These are phyloP conservation scores for Jaapia argillacea DNA, from an alignment of 768 basidiomycete genomes.

Conservation along the genomic window DNA sequence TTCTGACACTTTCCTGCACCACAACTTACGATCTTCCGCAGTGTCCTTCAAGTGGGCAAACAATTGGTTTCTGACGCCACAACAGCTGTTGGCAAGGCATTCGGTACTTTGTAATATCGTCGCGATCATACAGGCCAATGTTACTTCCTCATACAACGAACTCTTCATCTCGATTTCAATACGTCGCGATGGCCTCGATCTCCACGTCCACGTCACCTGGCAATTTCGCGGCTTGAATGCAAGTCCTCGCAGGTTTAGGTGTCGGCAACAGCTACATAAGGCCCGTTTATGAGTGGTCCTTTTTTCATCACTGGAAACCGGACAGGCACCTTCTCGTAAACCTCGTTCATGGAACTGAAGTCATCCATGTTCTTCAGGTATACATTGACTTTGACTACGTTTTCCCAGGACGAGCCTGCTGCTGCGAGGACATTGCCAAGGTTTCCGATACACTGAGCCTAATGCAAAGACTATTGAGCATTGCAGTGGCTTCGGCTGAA, in stretches of 20 bases:
- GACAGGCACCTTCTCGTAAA: slow-evolving; percentile 40
- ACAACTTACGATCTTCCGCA: slow-evolving; percentile 9
- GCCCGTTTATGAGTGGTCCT: too few relatives aligned
- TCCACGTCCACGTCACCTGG: slow-evolving; percentile 66
- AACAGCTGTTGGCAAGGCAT: slow-evolving; percentile 21
- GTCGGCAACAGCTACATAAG: slow-evolving; percentile 31
- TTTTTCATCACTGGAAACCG: too few relatives aligned
- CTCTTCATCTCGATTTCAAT: slow-evolving; percentile 1
- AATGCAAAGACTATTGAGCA: neutral
- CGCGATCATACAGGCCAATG: too few relatives aligned
- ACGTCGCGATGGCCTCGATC: slow-evolving; percentile 57
- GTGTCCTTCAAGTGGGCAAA: slow-evolving; percentile 26
- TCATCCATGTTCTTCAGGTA: slow-evolving; percentile 54
- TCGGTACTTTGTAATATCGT: slow-evolving; percentile 11
- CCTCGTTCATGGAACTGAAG: slow-evolving; percentile 45
- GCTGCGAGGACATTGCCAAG: slow-evolving; percentile 42
- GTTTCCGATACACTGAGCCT: slow-evolving; percentile 51
- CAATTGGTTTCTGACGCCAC: slow-evolving; percentile 28
- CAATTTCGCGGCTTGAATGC: slow-evolving; percentile 63
- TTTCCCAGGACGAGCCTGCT: slow-evolving; percentile 51
- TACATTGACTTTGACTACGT: slow-evolving; percentile 45
- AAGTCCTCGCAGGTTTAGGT: slow-evolving; percentile 65
- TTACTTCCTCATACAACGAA: neutral
- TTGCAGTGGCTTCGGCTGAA: neutral
- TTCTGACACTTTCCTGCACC: neutral